Base-by-base conservation (phyloP, 345 rosid species). In the Linum lewisii region DNA sequence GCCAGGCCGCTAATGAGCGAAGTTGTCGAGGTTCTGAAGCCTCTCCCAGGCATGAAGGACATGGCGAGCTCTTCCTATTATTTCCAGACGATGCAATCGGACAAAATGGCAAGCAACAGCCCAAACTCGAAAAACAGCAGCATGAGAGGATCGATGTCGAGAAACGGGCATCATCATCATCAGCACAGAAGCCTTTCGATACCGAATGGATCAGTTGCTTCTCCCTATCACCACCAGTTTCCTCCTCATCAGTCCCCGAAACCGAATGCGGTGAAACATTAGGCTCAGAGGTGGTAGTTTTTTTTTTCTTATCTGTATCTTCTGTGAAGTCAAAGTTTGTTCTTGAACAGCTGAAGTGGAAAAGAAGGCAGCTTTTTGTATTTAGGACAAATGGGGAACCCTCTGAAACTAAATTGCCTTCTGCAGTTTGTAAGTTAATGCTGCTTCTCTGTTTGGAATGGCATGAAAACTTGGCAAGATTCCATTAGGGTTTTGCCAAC, bases 1-100 rank as follows among this genome's bases (percentile, higher is more conserved):
- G 77, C 85, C 22, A 79, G 95, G 63, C 95, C 95, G 7, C 75
- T 80, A 54, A 87, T 87, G 95, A 87, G 95, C 49, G 86, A 82
- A 63, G 88, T 84, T 20, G 88, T 87, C 36, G 77, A 79, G 74
- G 80, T 66, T 10, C 72, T 87, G 37, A 87, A 87, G 72, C 88
- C 91, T 29, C 81, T 87, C 59, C 87, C 79, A 0, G 79, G 67
- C 65, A 86, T 87, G 4, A 84, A 82, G 83, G 90, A 87, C 74
- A 87, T 84, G 90, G 86, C 91, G 0, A 87, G 87, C 72, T 81
- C 95, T 21, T 84, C 95, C 21, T 80, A 87, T 68, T 81, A 77
- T 75, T 87, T 87, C 63, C 95, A 82, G 69, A 75, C 77, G 34
- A 72, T 80, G 86, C 90, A 82, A 77, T 85, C 80, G 1, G 89